Base-by-base conservation (phyloP, 306 rosid species). In the Prunus kanzakura region DNA sequence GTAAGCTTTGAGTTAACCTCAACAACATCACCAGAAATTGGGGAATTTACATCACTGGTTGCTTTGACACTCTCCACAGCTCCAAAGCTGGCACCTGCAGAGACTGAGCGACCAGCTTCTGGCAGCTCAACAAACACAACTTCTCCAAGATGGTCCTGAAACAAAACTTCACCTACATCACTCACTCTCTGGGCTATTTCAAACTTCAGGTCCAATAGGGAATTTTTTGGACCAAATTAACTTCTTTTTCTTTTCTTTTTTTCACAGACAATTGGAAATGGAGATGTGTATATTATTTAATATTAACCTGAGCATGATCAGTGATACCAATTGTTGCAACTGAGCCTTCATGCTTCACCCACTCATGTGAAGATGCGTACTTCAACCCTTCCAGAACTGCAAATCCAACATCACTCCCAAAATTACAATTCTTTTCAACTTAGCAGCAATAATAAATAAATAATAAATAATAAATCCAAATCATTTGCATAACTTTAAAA, bases 31-130 rank as follows among this genome's bases (percentile, higher is more conserved):
- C 99, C 98, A 0, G 99, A 92, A 72, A 96, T 89, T n/a, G 99
- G 99, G 50, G 98, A 92, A 64, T 96, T 92, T 4, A 96, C 18
- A 68, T 96, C 99, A 87, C 99, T 91, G 15, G 97, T 91, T 67
- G 99, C 99, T 74, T 96, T 96, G 25, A 96, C 99, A 89, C 99
- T 96, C 62, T 92, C 99, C 78, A 96, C 98, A 2, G 97, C 96
- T 76, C 99, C 99, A 43, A 92, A 96, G 79, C 92, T 77, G 0
- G 56, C 1, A 16, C 89, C 95, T 79, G 86, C 69, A 14, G 82
- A 30, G 50, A 88, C 99, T 14, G 90, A 38, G 20, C 55, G 70
- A 2, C 97, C 97, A 0, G 83, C 4, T 67, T 96, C 97, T 35
- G 99, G 98, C 81, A 96, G 88, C 67, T 96, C 97, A 84, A 92